These are phyloP conservation scores for Cenchrus americanus DNA, from an alignment of 176 grass and related monocot genomes.

Conservation along the genomic window DNA sequence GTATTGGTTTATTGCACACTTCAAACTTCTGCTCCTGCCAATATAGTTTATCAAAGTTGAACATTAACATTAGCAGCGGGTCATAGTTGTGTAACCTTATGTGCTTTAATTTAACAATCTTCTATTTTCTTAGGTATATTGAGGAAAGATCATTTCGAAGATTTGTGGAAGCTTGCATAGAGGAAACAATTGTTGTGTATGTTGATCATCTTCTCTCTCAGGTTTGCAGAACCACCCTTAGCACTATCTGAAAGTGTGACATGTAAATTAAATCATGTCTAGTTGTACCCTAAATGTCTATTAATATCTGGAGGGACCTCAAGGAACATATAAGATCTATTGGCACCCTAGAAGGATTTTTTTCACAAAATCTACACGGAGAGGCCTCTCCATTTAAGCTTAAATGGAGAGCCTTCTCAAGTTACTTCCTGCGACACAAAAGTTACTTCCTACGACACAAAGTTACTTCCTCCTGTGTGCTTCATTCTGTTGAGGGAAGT, in stretches of 20 bases:
- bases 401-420: too few species aligned
- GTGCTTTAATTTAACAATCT: slow-evolving; percentile 18
- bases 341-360: neutral
- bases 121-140: slow-evolving; percentile 70
- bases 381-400: too few species aligned
- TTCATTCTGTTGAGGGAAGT: too few species aligned
- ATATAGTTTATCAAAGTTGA: slow-evolving; percentile 28
- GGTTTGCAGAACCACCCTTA: slow-evolving; percentile 56
- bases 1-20: slow-evolving; percentile 12
- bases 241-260: slow-evolving; percentile 7
- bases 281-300: slow-evolving; percentile 8
- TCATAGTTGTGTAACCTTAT: slow-evolving; percentile 19
- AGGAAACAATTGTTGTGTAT: slow-evolving; percentile 93
- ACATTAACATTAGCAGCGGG: neutral
- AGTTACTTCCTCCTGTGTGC: too few species aligned
- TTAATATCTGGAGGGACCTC: neutral
- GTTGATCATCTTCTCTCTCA: slow-evolving; percentile 94
- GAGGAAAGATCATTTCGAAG: slow-evolving; percentile 98
- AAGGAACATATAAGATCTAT: slow-evolving; percentile 20
- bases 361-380: too few species aligned
- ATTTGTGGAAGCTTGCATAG: slow-evolving; percentile 94
- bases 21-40: slow-evolving; percentile 5
- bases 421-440: too few species aligned
- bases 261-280: neutral
- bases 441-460: too few species aligned